Conservation (phyloP, 108 stramenopile species). For the Conticribra guillardii region DNA sequence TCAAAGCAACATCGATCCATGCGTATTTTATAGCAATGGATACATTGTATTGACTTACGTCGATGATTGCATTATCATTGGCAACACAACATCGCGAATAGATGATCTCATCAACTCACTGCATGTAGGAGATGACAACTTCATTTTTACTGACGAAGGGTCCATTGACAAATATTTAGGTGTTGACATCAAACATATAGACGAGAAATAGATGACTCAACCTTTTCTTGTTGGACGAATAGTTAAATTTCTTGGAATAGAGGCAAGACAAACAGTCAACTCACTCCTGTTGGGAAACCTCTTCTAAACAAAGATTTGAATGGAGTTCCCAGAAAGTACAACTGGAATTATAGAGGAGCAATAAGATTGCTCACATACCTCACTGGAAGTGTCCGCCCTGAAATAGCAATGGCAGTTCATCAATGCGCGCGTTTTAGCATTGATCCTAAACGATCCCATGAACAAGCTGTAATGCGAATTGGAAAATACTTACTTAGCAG, state of each 20-base stretch:
- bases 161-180: conserved; percentile 58
- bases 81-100: conserved; percentile 33
- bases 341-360: conserved; percentile 33
- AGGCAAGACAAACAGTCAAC: background rate
- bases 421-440: conserved; percentile 50
- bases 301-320: conserved; percentile 9
- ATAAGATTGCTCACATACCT: conserved; percentile 60
- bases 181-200: conserved; percentile 32
- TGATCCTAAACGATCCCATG: conserved; percentile 49
- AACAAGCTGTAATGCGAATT: conserved; percentile 55
- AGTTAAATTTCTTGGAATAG: conserved; percentile 8
- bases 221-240: conserved; percentile 53
- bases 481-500: conserved; percentile 53
- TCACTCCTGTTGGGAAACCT: conserved; percentile 15
- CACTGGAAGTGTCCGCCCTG: conserved; percentile 41
- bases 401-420: conserved; percentile 51
- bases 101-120: conserved; percentile 33
- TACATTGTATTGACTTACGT: conserved; percentile 27
- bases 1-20: conserved; percentile 15
- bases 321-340: background rate
- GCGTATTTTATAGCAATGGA: conserved; percentile 1
- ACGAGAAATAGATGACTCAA: conserved; percentile 45
- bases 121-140: conserved; percentile 14
- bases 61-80: conserved; percentile 54
- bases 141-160: conserved; percentile 49